Percentiles rank a stretch among this genome's conserved stretches.
phyloP scores from a whole-genome alignment of 1,139 yeast species.

The Lizanozyma gosingica region DNA sequence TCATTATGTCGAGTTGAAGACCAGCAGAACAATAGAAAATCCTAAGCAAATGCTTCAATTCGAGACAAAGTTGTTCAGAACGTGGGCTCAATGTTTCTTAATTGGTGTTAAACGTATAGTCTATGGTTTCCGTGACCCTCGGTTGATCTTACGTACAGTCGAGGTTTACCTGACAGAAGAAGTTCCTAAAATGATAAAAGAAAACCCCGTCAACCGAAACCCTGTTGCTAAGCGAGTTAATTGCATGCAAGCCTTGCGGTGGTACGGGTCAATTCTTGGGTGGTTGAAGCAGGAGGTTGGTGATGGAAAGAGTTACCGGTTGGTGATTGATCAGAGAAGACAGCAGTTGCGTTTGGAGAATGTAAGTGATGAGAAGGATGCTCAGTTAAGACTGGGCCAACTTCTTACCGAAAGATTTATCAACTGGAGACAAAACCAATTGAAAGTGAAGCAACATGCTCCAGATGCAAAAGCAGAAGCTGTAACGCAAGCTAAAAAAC shows the following conservation, averaged over 20 bases:
- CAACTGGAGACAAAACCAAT: background rate
- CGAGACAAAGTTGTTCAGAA: slow-evolving; percentile 61
- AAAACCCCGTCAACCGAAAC: slow-evolving; percentile 22
- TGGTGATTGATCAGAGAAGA: background rate
- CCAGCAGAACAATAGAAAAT: slow-evolving; percentile 46
- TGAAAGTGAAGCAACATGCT: no score
- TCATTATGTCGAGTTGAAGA: slow-evolving; percentile 84
- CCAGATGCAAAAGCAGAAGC: no score
- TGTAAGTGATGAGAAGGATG: background rate
- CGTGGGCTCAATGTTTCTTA: slow-evolving; percentile 94
- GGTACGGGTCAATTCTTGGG: slow-evolving; percentile 77
- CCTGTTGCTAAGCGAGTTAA: slow-evolving; percentile 23
- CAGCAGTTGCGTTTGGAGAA: background rate
- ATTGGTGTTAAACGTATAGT: slow-evolving; percentile 72
- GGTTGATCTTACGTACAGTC: slow-evolving; percentile 49
- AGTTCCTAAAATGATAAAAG: slow-evolving; percentile 54
- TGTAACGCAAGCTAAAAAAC: no score
- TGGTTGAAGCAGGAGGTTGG: slow-evolving; percentile 54
- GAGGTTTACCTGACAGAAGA: slow-evolving; percentile 76
- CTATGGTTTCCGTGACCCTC: slow-evolving; percentile 81
- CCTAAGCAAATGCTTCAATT: slow-evolving; percentile 49
- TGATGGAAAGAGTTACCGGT: background rate
- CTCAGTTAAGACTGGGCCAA: background rate
- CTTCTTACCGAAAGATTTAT: background rate
- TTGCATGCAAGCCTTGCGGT: slow-evolving; percentile 71